Evolutionary conservation across 768 basidiomycete genomes (phyloP).

Genomic region (Boletus reticulatus): DNA sequence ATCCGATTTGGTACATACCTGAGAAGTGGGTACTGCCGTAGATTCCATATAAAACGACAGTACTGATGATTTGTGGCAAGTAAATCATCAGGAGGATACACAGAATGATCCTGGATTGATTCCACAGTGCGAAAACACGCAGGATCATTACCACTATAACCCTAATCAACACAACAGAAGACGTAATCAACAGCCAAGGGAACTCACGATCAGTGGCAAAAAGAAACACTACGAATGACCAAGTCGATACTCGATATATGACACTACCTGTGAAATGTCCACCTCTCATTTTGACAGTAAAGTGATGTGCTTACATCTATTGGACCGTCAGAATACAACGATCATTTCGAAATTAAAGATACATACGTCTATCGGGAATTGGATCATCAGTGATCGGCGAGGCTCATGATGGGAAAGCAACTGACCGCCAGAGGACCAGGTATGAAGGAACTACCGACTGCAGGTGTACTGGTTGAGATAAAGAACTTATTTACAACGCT

Average conservation of each 20-base stretch:
- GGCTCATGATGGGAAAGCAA: not conserved
- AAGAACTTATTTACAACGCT: too few species aligned
- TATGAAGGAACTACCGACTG: not conserved
- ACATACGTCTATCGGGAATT: not conserved
- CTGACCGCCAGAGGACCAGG: not conserved
- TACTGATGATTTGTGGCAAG: not conserved
- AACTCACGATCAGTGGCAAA: not conserved
- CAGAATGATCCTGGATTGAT: not conserved
- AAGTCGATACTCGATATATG: not conserved
- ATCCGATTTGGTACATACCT: not conserved
- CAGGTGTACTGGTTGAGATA: not conserved
- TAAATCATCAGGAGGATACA: not conserved
- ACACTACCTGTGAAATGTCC: not conserved
- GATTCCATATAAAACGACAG: not conserved
- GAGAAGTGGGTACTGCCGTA: not conserved
- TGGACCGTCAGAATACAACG: not conserved
- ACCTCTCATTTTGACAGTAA: not conserved
- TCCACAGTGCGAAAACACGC: conserved; percentile 2
- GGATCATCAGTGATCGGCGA: not conserved
- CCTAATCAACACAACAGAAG: not conserved
- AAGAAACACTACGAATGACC: not conserved
- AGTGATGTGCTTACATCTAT: not conserved
- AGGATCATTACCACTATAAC: conserved; percentile 1
- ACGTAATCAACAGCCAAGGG: too few species aligned
- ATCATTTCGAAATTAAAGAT: not conserved